Base-by-base conservation (phyloP, 192 early-diverging fungal species). In the Backusella parvicylindrica region DNA sequence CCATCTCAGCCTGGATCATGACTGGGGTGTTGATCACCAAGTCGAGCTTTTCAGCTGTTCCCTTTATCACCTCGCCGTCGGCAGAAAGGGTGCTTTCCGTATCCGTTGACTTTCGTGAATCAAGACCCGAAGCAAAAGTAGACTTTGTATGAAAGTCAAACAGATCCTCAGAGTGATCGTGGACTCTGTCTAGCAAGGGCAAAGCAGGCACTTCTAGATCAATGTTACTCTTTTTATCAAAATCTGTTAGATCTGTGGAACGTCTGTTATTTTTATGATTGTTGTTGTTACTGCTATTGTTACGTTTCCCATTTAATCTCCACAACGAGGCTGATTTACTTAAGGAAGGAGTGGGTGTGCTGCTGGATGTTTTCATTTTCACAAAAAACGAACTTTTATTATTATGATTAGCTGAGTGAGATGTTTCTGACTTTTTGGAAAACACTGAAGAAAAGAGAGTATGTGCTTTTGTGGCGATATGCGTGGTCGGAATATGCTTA, bases 171-270 rank as follows among this genome's bases (percentile, higher is more conserved):
- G 21, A 28, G 26, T 60, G 23, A 60, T 30, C 53, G n/a, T 60
- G 53, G 23, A 28, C 53, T 60, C 4, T 60, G 3, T 60, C 53
- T 23, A 60, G 53, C 8, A 5, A 26, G 8, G 53, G 53, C 1
- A 60, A 13, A 60, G 53, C 53, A 60, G 53, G 53, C 13, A 60
- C 53, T 12, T 60, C 23, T 2, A 28, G 11, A 28, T 60, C 23
- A 28, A 28, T 23, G 53, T 60, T 28, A 12, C 23, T 60, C 53
- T 28, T 47, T 18, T 47, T 60, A 13, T 60, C 8, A 26, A 60
- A 60, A 60, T 60, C 11, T 60, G 53, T 60, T 60, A 60, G 53
- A 60, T 60, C 53, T 60, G 53, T 60, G 53, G 53, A 60, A 60
- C 53, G 53, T 60, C 53, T 60, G 9, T 60, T 60, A 26, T 28